phyloP scores from a whole-genome alignment of 345 rosid genomes.

The Cardamine occulta region DNA sequence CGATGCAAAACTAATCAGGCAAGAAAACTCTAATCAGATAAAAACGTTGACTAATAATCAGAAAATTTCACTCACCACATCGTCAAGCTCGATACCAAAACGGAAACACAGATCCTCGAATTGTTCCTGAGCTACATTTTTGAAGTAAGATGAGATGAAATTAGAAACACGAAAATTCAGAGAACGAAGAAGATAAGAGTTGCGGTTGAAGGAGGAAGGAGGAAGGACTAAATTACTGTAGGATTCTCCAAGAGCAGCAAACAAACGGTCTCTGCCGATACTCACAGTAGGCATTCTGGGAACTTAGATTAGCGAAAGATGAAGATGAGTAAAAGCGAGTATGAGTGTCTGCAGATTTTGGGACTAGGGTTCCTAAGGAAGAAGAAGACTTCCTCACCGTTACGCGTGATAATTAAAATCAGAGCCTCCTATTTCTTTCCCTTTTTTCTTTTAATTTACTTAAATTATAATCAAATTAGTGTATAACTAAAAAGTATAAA shows the following conservation, averaged over 20 bases:
- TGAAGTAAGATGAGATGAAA: background rate
- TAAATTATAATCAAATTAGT: too few species aligned
- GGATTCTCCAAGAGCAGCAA: conserved; percentile 62
- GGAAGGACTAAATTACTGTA: conserved; percentile 54
- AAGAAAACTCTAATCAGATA: background rate
- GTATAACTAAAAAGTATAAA: too few species aligned
- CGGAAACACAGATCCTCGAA: conserved; percentile 89
- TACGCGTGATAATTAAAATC: background rate
- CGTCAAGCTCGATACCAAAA: conserved; percentile 95
- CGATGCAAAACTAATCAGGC: background rate
- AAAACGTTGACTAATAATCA: background rate
- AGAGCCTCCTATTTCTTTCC: too few species aligned
- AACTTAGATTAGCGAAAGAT: background rate
- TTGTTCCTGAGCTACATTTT: conserved; percentile 65
- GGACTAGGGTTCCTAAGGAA: conserved; percentile 11
- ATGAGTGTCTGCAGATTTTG: background rate
- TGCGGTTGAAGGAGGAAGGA: background rate
- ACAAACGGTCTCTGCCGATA: conserved; percentile 81
- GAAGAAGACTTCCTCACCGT: background rate
- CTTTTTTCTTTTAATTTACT: too few species aligned
- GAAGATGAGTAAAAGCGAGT: background rate
- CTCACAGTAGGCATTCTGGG: conserved; percentile 75
- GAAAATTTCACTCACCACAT: conserved; percentile 63
- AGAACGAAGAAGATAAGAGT: background rate
- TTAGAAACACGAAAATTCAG: background rate